Percentiles rank a stretch among this genome's conserved stretches.
Evolutionary conservation across 768 basidiomycete species (phyloP).

Genomic region (Astraeus odoratus): DNA sequence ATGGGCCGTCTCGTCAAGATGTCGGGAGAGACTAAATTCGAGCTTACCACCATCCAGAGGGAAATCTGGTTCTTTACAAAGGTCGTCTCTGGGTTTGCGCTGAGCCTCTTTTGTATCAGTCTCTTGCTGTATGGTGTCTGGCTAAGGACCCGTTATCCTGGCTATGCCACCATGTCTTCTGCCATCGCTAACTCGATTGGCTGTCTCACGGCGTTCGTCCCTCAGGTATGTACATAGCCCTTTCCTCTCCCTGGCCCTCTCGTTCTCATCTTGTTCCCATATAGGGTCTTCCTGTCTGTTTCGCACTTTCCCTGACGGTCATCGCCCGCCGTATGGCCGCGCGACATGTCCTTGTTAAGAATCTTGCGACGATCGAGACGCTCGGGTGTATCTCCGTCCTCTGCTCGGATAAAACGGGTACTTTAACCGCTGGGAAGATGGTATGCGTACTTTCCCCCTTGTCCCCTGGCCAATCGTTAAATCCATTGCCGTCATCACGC

Average conservation of each 20-base stretch:
- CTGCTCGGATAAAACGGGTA: slow-evolving; percentile 53
- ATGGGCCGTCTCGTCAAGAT: slow-evolving; percentile 53
- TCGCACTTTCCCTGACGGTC: slow-evolving; percentile 47
- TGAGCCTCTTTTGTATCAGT: slow-evolving; percentile 34
- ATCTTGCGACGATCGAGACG: slow-evolving; percentile 47
- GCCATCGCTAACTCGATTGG: slow-evolving; percentile 35
- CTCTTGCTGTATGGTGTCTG: slow-evolving; percentile 37
- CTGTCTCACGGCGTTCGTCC: slow-evolving; percentile 34
- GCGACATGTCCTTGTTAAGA: slow-evolving; percentile 42
- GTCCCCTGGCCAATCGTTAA: not conserved
- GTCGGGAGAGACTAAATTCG: slow-evolving; percentile 40
- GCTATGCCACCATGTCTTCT: slow-evolving; percentile 28
- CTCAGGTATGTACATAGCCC: slow-evolving; percentile 29
- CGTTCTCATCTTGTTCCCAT: not conserved
- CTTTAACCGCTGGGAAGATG: slow-evolving; percentile 45
- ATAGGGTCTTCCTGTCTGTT: slow-evolving; percentile 35
- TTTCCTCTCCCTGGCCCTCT: not conserved
- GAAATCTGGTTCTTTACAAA: slow-evolving; percentile 50
- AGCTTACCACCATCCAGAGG: slow-evolving; percentile 40
- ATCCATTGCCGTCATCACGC: not conserved
- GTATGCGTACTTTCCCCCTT: slow-evolving; percentile 10
- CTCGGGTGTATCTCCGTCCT: slow-evolving; percentile 46
- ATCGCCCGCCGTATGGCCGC: slow-evolving; percentile 42
- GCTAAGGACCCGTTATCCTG: slow-evolving; percentile 30
- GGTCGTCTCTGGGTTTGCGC: slow-evolving; percentile 37